A percentile compares a stretch with the other conserved stretches of the same genome.
phyloP scores from a whole-genome alignment of 805 yeast species.

The Sporopachydermia quercuum region DNA sequence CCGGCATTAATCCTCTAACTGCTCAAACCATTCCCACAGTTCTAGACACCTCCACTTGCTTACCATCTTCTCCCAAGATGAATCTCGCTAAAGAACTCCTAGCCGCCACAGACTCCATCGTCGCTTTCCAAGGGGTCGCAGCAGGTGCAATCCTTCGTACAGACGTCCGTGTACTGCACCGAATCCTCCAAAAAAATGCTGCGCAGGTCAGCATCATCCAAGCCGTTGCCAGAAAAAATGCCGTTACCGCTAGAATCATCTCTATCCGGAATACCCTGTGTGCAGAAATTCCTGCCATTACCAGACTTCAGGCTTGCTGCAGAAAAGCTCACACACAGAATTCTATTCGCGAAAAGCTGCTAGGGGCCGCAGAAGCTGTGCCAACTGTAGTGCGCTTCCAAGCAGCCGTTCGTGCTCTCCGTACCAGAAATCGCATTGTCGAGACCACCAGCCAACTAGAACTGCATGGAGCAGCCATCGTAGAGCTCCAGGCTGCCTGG shows the following conservation, averaged over 20 bases:
- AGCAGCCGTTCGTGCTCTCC: slow-evolving; percentile 30
- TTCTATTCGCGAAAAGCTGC: background rate
- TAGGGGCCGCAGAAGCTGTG: too few relatives aligned
- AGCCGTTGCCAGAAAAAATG: slow-evolving; percentile 20
- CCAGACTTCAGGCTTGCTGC: slow-evolving; percentile 24
- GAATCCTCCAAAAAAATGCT: background rate
- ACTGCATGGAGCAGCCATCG: background rate
- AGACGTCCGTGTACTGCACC: background rate
- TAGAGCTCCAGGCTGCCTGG: too few relatives aligned
- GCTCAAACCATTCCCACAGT: background rate
- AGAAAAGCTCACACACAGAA: slow-evolving; percentile 10
- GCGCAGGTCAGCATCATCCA: slow-evolving; percentile 22
- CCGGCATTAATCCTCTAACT: too few relatives aligned
- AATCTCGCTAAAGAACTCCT: background rate
- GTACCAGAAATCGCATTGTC: slow-evolving; percentile 19
- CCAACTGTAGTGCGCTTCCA: slow-evolving; percentile 3
- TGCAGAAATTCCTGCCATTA: slow-evolving; percentile 22
- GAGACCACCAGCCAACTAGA: slow-evolving; percentile 6
- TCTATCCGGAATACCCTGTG: slow-evolving; percentile 14
- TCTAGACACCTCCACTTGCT: too few relatives aligned
- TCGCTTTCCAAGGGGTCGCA: background rate
- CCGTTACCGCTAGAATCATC: slow-evolving; percentile 14
- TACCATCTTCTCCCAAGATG: too few relatives aligned
- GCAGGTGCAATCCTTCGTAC: background rate
- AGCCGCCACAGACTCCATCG: background rate